Evolutionary conservation across 768 basidiomycete species (phyloP).

Genomic region (Terana coerulea): DNA sequence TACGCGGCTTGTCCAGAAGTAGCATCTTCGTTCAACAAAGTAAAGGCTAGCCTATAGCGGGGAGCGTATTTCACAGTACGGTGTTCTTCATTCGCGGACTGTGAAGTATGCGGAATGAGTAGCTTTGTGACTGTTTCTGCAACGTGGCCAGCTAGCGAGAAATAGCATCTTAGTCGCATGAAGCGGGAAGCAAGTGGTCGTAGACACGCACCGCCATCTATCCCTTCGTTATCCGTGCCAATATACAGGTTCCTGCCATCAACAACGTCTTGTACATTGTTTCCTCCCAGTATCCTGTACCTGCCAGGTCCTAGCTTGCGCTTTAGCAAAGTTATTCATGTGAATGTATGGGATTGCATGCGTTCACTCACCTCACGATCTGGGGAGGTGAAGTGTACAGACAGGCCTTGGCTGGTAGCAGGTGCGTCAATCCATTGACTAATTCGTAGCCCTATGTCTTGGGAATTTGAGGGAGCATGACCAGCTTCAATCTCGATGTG

Average conservation of each 20-base stretch:
- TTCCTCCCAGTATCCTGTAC: not conserved
- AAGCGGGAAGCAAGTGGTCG: too few species aligned
- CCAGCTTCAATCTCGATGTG: slow-evolving; percentile 1
- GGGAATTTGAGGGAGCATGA: too few species aligned
- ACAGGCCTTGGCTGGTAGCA: too few species aligned
- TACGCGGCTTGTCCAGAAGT: slow-evolving; percentile 53
- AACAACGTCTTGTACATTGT: not conserved
- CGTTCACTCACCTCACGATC: not conserved
- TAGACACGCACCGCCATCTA: not conserved
- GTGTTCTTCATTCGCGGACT: slow-evolving; percentile 45
- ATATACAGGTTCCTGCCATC: not conserved
- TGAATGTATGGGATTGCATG: not conserved
- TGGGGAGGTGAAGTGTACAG: too few species aligned
- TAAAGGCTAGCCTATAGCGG: slow-evolving; percentile 86
- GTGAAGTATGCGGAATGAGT: slow-evolving; percentile 36
- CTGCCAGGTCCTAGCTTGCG: not conserved
- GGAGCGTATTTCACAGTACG: slow-evolving; percentile 72
- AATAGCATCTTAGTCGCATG: not conserved
- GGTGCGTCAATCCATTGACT: too few species aligned
- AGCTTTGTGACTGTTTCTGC: slow-evolving; percentile 37
- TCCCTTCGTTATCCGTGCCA: not conserved
- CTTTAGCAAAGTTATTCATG: slow-evolving; percentile 1
- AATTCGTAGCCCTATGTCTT: too few species aligned
- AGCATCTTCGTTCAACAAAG: slow-evolving; percentile 87
- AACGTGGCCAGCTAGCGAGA: not conserved